Evolutionary conservation across 2,329 filamentous ascomycete genomes (phyloP).

Genomic region (Diaporthe capsici): DNA sequence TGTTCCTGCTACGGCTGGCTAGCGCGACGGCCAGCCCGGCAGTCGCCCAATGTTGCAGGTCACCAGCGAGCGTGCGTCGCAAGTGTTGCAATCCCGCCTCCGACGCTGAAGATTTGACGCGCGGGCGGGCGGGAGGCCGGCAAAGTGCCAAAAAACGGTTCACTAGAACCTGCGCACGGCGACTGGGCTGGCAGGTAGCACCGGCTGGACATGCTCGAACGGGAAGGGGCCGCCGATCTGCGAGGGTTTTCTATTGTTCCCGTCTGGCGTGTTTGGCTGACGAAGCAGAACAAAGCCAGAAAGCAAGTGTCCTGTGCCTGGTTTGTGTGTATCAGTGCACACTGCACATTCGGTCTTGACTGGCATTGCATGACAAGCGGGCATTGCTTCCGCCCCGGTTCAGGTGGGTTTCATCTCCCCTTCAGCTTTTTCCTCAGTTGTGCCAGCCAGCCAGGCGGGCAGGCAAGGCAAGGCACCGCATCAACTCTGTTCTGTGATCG

Average conservation of each 20-base stretch:
- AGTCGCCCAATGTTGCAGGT: neutral
- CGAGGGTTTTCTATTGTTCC: conserved; percentile 2
- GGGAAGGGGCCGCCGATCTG: conserved; percentile 7
- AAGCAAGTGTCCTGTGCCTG: neutral
- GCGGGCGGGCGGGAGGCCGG: neutral
- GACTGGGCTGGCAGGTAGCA: neutral
- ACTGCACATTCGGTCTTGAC: neutral
- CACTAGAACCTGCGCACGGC: conserved; percentile 5
- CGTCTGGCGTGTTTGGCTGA: neutral
- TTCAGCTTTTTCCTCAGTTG: neutral
- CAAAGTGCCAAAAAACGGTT: neutral
- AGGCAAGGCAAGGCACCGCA: neutral
- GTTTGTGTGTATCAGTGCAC: neutral
- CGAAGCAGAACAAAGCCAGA: neutral
- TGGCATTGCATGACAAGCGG: conserved; percentile 14
- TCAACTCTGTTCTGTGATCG: neutral
- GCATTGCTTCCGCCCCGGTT: conserved; percentile 8
- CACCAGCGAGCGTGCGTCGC: neutral
- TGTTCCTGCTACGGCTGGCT: neutral
- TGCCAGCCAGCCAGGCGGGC: neutral
- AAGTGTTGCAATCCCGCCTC: neutral
- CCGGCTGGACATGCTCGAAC: conserved; percentile 24
- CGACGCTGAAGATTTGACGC: conserved; percentile 2
- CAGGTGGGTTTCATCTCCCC: conserved; percentile 28
- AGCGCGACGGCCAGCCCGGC: conserved; percentile 22